A percentile compares a stretch with the other conserved stretches of the same genome.
These are phyloP conservation scores for Flueggea neowawraea DNA, from an alignment of 441 rosid species.

Conservation along the genomic window DNA sequence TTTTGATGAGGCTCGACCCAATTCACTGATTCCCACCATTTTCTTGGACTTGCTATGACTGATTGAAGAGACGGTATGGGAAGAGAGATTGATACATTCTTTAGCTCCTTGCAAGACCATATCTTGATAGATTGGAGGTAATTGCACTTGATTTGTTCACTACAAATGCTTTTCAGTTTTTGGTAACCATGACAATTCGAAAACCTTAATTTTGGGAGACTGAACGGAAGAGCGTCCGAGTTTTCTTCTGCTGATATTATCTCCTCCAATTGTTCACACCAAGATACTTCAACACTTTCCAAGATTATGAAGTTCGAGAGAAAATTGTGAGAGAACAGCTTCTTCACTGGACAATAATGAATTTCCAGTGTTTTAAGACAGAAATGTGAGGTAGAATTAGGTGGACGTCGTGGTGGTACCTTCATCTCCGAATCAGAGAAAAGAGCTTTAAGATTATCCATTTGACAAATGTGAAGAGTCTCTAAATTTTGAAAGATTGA, in stretches of 20 bases:
- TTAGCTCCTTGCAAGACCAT: not conserved
- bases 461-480: too few relatives aligned
- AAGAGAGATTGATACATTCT: not conserved
- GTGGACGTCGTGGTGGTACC: not conserved
- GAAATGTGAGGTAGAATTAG: not conserved
- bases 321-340: slow-evolving; percentile 1
- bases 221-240: not conserved
- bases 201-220: slow-evolving; percentile 13
- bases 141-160: slow-evolving; percentile 1
- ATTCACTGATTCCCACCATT: slow-evolving; percentile 5
- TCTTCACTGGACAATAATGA: slow-evolving; percentile 3
- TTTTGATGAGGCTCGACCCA: slow-evolving; percentile 1
- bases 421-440: too few relatives aligned
- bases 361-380: slow-evolving; percentile 1
- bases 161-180: slow-evolving; percentile 17
- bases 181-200: not conserved
- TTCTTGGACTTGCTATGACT: not conserved
- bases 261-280: slow-evolving; percentile 10
- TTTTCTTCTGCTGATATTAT: slow-evolving; percentile 5
- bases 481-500: too few relatives aligned
- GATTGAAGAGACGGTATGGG: not conserved
- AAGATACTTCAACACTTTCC: slow-evolving; percentile 8
- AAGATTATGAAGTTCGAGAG: not conserved
- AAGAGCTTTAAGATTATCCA: too few relatives aligned
- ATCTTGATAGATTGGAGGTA: slow-evolving; percentile 4